Evolutionary conservation across 148 eudicot genomes (phyloP).

Genomic region (Cornus florida): DNA sequence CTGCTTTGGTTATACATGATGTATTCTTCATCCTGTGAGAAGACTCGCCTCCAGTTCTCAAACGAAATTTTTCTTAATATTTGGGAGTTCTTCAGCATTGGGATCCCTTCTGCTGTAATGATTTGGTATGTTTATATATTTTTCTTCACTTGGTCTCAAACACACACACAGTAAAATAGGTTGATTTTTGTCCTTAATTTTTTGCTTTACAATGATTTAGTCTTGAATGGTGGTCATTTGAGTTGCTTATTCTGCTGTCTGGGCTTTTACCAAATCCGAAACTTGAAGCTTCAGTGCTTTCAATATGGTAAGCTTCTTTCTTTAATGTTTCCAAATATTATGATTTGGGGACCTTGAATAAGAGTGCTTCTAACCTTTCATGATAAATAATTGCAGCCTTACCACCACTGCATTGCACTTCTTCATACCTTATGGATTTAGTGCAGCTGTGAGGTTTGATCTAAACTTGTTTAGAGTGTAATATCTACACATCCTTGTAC

Average conservation of each 20-base stretch:
- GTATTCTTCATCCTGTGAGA: constrained; percentile 32
- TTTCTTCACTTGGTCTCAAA: not conserved
- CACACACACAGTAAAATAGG: not conserved
- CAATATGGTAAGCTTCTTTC: constrained; percentile 38
- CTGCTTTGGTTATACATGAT: constrained; percentile 34
- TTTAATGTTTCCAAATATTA: not conserved
- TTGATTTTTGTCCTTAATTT: not conserved
- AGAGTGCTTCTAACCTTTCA: too few species aligned
- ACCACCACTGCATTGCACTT: too few species aligned
- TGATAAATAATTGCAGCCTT: too few species aligned
- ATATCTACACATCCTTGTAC: too few species aligned
- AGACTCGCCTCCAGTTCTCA: constrained; percentile 27
- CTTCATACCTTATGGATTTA: too few species aligned
- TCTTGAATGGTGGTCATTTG: constrained; percentile 54
- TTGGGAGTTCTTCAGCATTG: constrained; percentile 32
- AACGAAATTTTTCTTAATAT: constrained; percentile 21
- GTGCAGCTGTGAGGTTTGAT: too few species aligned
- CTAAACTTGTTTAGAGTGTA: too few species aligned
- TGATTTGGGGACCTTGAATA: too few species aligned
- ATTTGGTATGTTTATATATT: constrained; percentile 30
- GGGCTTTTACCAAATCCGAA: constrained; percentile 47
- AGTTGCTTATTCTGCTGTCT: constrained; percentile 36
- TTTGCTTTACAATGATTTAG: constrained; percentile 14
- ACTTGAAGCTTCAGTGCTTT: constrained; percentile 48
- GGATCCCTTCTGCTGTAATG: constrained; percentile 53